Evolutionary conservation across 2,329 filamentous ascomycete species (phyloP), one percentile per base, ranked within the genome.

Genomic region (Scytalidium sp.): DNA sequence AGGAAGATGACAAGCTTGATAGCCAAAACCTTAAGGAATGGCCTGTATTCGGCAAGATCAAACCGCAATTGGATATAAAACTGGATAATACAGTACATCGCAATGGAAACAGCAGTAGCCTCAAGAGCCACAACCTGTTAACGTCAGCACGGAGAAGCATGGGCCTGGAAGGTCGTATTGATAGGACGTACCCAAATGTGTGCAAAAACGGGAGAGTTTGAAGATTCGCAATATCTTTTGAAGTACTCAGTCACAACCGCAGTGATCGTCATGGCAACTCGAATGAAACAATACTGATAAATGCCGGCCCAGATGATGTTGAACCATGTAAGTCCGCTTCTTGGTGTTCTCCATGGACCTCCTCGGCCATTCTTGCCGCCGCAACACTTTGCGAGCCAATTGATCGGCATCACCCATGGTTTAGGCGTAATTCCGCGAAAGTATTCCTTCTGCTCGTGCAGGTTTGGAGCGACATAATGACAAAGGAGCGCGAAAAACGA

Each of bases 1-100:
- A 96, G 78, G 74, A 96, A 96, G 62, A 96, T 90, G 63, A 95
- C 90, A 22, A 95, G 78, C 69, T 96, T 96, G 70, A 96, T 94
- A 61, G 89, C 87, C 19, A 90, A 64, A 21, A 96, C 84, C 68
- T 96, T 96, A 56, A 93, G 69, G 57, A 93, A 87, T 0, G 90
- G 87, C 17, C 73, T 76, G 63, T 95, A 81, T 47, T 85, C 78
- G 7, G 78, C 75, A 21, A 96, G 76, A 51, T 88, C 81, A 1
- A 76, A 70, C 55, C 82, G 84, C 42, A 94, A 75, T 67, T 95
- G 89, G 23, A 88, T 67, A 67, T 96, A 96, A 67, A 94, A 94
- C 60, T 96, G 90, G 55, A 95, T 84, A 41, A 96, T 70, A 65
- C 87, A 92, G 71, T 88, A 94, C 88, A 96, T 95, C 52, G 91